These are phyloP conservation scores for Trichoderma gracile DNA, from an alignment of 2,329 filamentous ascomycete genomes.

Conservation along the genomic window DNA sequence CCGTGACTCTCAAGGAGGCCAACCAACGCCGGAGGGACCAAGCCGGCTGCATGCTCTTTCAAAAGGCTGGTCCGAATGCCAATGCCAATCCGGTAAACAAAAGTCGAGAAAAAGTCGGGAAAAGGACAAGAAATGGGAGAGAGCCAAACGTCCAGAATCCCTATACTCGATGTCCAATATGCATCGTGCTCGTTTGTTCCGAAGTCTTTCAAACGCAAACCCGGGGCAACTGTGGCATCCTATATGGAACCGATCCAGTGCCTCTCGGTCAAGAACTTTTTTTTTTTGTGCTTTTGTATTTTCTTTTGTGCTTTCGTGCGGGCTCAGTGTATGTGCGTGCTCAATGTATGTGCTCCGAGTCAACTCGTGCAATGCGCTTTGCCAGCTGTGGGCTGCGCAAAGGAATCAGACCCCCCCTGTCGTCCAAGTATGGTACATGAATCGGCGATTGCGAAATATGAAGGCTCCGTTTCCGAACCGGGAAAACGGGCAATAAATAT, in stretches of 20 bases:
- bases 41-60: background rate
- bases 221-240: background rate
- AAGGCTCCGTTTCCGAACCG: background rate
- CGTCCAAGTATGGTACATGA: conserved; percentile 23
- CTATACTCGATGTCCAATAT: conserved; percentile 16
- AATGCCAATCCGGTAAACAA: conserved; percentile 24
- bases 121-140: background rate
- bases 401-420: background rate
- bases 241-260: background rate
- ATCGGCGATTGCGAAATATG: background rate
- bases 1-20: conserved; percentile 14
- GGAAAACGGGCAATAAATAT: background rate
- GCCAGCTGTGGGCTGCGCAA: conserved; percentile 1
- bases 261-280: background rate
- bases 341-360: conserved; percentile 3
- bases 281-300: background rate
- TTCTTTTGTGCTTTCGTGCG: background rate
- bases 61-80: conserved; percentile 1
- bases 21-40: conserved; percentile 26
- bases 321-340: background rate
- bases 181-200: background rate
- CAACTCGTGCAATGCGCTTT: conserved; percentile 8
- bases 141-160: background rate
- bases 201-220: conserved; percentile 14
- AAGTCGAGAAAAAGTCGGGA: conserved; percentile 4